Evolutionary conservation across 495 filamentous ascomycete genomes (phyloP), one percentile per base, ranked within the genome.

Genomic region (Hyphodiscus hymeniophilus): DNA sequence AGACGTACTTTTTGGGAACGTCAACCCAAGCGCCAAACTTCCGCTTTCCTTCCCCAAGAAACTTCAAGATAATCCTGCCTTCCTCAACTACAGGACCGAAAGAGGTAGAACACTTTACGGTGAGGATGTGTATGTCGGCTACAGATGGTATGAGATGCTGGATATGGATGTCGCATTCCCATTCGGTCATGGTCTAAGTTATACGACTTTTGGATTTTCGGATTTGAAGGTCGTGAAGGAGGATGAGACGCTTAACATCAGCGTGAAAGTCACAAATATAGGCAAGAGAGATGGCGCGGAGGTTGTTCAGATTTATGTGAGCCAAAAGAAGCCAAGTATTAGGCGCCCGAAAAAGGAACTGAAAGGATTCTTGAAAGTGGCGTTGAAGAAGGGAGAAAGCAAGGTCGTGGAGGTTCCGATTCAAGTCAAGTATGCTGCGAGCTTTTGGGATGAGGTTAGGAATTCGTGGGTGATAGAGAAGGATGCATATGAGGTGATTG

Each of bases 121-220:
- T 38, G 86, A 91, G 55, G 79, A 78, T 18, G 63, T 84, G 0
- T 76, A 78, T 35, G 65, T 87, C 32, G 84, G 82, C 53, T 86
- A 87, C 50, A 74, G 82, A 17, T 73, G 78, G 50, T 85, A 86
- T 48, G 80, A 85, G 52, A 68, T 66, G 31, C 58, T 74, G 42
- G 79, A 82, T 48, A 77, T 84, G 0, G 72, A 82, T 0, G 90
- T 90, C 64, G 69, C 79, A 5, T 88, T 75, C 51, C 72, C 81
- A 28, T 94, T 94, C 59, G 87, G 88, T 38, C 80, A 91, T 60
- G 88, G 88, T 18, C 74, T 94, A 6, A 85, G 80, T 0, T 92
- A 92, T 63, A 87, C 87, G 0, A 79, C 70, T 2, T 92, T 92
- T 58, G 63, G 70, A 21, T 85, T 84, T 59, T 77, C 77, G 3